Percentiles rank a stretch among this genome's conserved stretches.
Evolutionary conservation across 495 filamentous ascomycete genomes (phyloP).

Genomic region (Evansstolkia leycettana): DNA sequence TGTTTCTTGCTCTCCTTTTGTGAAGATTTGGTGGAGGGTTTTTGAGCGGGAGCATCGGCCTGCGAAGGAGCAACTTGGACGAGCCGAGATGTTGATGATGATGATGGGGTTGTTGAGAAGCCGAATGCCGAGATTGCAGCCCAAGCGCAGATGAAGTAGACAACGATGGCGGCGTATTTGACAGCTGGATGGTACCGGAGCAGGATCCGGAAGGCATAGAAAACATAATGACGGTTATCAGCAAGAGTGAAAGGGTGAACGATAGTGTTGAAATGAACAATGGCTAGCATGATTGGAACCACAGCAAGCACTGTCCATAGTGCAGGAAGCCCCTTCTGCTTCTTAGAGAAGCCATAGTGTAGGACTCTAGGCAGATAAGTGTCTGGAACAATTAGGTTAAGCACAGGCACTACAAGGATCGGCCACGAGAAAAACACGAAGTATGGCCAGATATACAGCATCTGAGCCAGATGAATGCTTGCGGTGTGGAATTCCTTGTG

Average conservation of each 20-base stretch:
- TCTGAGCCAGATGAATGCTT: constrained; percentile 77
- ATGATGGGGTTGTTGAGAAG: constrained; percentile 13
- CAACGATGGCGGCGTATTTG: constrained; percentile 53
- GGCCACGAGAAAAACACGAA: constrained; percentile 82
- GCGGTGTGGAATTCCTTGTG: constrained; percentile 92
- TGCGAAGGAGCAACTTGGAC: constrained; percentile 11
- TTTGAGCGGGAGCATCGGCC: constrained; percentile 3
- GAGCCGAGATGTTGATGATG: constrained; percentile 16
- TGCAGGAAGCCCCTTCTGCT: constrained; percentile 25
- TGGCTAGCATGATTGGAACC: constrained; percentile 35
- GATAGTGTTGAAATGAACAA: constrained; percentile 76
- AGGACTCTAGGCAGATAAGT: constrained; percentile 23
- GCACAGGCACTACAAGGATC: constrained; percentile 45
- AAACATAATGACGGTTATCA: constrained; percentile 93
- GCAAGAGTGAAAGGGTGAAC: constrained; percentile 94
- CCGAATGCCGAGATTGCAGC: constrained; percentile 44
- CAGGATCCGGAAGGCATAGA: constrained; percentile 86
- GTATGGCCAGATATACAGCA: constrained; percentile 91
- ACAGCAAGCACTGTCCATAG: constrained; percentile 21
- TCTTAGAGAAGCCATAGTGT: constrained; percentile 22
- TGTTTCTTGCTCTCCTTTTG: constrained; percentile 15
- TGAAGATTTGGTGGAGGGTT: constrained; percentile 5
- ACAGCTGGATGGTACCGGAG: constrained; percentile 48
- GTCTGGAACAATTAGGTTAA: constrained; percentile 27
- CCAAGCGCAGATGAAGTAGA: constrained; percentile 54